Evolutionary conservation across 371 early-diverging fungal genomes (phyloP), one percentile per base, ranked within the genome.

Genomic region (Gilbertella persicaria): DNA sequence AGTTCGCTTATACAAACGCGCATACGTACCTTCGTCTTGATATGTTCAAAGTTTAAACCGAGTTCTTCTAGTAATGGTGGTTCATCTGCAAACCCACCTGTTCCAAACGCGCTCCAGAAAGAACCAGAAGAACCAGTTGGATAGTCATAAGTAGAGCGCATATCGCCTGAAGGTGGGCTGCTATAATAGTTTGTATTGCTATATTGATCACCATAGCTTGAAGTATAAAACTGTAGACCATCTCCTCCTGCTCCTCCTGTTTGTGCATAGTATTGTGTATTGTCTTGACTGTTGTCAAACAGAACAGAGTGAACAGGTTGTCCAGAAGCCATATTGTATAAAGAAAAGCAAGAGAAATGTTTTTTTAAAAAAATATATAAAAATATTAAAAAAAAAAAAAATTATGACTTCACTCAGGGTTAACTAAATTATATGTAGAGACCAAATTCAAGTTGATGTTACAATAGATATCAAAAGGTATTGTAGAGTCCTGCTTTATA

Each of bases 41-140:
- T 93, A 66, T 96, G 95, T 30, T 62, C 75, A 66, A 95, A 96
- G 69, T 94, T 94, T 56, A 97, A 83, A 6, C 92, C 96, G 25
- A 97, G 85, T 68, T 97, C 96, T 85, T 95, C 92, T 59, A 95
- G 58, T 48, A 96, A 74, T 13, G 95, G 92, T 39, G 91, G 90
- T 63, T 96, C 96, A 56, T 88, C 92, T 37, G 88, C 86, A 60
- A 87, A 85, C 9, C 92, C 95, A 28, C 95, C 95, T 6, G 95
- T 85, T 13, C 92, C 87, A 74, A 90, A 88, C 14, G 90, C 90
- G 12, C 87, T 63, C 74, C 74, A 75, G 43, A 74, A 72, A n/a
- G 70, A 58, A 3, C 63, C 60, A 36, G 62, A 29, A 13, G 72
- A 58, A 24, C 59, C 64, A 16, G 66, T 47, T 23, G 69, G 59